Conservation (phyloP, 208 protist genomes). For the Leishmania lainsoni region DNA sequence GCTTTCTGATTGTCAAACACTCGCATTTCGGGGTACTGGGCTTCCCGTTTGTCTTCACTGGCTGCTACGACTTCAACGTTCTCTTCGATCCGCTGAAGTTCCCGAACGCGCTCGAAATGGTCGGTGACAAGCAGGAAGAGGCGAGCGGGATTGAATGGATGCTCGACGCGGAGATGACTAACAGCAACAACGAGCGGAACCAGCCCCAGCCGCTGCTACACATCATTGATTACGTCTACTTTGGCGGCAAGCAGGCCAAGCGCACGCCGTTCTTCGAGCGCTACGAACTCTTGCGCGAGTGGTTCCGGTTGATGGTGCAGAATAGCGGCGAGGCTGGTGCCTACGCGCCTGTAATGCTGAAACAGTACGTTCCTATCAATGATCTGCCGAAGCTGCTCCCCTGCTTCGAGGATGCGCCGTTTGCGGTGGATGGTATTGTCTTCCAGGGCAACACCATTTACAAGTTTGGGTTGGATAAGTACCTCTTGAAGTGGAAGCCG, state of each 20-base stretch:
- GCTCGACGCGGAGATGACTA: constrained; percentile 74
- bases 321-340: constrained; percentile 15
- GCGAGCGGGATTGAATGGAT: constrained; percentile 59
- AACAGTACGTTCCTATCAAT: constrained; percentile 81
- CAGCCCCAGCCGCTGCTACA: constrained; percentile 44
- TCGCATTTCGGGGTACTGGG: constrained; percentile 66
- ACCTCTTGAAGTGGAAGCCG: constrained; percentile 90
- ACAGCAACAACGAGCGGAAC: constrained; percentile 9
- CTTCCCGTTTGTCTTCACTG: constrained; percentile 72
- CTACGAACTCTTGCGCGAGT: constrained; percentile 58
- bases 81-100: constrained; percentile 50
- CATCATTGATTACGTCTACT: constrained; percentile 86
- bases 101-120: constrained; percentile 14
- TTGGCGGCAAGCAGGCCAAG: constrained; percentile 66
- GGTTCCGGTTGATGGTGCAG: constrained; percentile 51
- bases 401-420: constrained; percentile 46
- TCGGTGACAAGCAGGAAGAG: constrained; percentile 13
- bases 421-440: constrained; percentile 79
- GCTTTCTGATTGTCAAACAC: constrained; percentile 80
- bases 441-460: constrained; percentile 83
- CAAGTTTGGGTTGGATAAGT: constrained; percentile 68
- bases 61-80: constrained; percentile 74
- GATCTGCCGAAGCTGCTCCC: constrained; percentile 61
- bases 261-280: constrained; percentile 52
- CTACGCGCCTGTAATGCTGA: constrained; percentile 41